Conservation (phyloP, 148 eudicot species). For the Fallopia convolvulus region DNA sequence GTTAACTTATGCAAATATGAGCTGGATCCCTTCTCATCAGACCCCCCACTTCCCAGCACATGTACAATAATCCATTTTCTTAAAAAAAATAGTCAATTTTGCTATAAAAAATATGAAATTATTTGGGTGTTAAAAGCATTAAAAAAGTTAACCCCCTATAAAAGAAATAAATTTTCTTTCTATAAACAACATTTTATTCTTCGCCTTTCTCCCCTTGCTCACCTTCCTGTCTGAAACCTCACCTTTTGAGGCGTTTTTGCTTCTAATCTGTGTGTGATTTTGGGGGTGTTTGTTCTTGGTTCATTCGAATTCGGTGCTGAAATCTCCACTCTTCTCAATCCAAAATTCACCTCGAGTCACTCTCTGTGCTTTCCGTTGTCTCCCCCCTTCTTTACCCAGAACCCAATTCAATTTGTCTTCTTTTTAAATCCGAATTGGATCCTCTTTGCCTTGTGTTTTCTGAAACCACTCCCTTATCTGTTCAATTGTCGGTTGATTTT, state of each 20-base stretch:
- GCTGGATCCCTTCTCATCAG: constrained; percentile 7
- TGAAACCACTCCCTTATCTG: constrained; percentile 5
- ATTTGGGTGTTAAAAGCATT: background rate
- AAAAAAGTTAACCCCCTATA: background rate
- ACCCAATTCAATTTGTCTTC: background rate
- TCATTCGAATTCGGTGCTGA: constrained; percentile 2
- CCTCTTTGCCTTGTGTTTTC: background rate
- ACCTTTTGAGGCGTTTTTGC: constrained; percentile 3
- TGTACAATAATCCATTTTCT: background rate
- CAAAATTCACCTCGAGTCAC: background rate
- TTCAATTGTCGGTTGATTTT: constrained; percentile 9
- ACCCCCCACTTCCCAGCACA: constrained; percentile 7
- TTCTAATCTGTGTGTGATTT: background rate
- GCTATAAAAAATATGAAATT: background rate
- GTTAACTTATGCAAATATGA: constrained; percentile 13
- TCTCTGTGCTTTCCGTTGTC: background rate
- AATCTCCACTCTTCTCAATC: constrained; percentile 2
- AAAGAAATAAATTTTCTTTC: constrained; percentile 7
- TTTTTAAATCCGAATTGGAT: background rate
- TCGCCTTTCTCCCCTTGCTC: background rate
- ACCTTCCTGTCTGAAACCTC: constrained; percentile 6
- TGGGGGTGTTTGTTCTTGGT: background rate
- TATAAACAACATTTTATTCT: constrained; percentile 12
- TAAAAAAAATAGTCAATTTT: background rate
- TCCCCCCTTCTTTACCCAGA: background rate